Evolutionary conservation across 345 rosid genomes (phyloP).

Genomic region (Citrus reticulata): DNA sequence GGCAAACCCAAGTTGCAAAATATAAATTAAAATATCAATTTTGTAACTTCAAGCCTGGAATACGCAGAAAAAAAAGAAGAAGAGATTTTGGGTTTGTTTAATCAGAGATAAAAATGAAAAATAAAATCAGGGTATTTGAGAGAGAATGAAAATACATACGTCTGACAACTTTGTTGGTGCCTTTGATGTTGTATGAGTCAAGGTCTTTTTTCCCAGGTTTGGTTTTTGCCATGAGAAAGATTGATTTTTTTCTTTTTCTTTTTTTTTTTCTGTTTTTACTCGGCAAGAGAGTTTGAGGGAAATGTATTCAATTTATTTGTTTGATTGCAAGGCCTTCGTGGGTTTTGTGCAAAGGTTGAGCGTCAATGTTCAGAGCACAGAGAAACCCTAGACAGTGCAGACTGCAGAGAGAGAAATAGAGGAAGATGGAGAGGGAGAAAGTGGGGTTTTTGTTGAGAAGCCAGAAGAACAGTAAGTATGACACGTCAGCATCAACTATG

Average conservation of each 20-base stretch:
- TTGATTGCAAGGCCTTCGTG: not conserved
- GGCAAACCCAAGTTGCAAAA: not conserved
- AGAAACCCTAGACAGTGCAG: slow-evolving; percentile 24
- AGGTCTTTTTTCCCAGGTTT: slow-evolving; percentile 73
- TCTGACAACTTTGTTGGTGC: slow-evolving; percentile 73
- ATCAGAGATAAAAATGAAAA: not conserved
- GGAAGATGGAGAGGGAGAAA: not conserved
- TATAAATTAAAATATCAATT: not conserved
- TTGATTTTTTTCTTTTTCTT: not conserved
- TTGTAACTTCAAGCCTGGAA: not conserved
- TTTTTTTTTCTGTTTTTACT: too few relatives aligned
- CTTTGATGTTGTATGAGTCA: slow-evolving; percentile 70
- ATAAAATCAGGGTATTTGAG: not conserved
- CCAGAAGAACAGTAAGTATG: not conserved
- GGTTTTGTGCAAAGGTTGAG: not conserved
- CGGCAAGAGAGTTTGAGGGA: not conserved
- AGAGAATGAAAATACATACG: slow-evolving; percentile 40
- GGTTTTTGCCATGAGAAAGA: slow-evolving; percentile 51
- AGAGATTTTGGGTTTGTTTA: not conserved
- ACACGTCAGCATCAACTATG: slow-evolving; percentile 27
- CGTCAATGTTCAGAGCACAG: not conserved
- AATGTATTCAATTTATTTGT: not conserved
- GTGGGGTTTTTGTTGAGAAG: slow-evolving; percentile 9
- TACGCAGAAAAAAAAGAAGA: not conserved
- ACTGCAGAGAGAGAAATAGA: not conserved